Percentiles rank a stretch among this genome's conserved stretches.
Evolutionary conservation across 495 filamentous ascomycete species (phyloP).

Genomic region (Podospora conica): DNA sequence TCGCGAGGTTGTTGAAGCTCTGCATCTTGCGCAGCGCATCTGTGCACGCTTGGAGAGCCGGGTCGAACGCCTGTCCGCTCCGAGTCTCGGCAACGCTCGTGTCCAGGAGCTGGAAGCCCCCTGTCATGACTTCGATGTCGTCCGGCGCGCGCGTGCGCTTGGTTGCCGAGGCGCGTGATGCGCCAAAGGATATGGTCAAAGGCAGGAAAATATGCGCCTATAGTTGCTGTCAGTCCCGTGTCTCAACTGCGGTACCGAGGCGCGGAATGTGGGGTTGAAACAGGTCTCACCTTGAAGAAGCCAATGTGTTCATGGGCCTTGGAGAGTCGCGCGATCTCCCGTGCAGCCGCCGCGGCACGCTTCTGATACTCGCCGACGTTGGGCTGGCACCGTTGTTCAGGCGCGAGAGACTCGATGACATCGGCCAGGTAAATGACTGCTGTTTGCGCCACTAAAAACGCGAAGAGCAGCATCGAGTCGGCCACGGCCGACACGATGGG

Average conservation of each 20-base stretch:
- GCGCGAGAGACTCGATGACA: conserved; percentile 21
- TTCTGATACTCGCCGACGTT: conserved; percentile 28
- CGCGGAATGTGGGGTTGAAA: not conserved
- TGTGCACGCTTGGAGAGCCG: conserved; percentile 16
- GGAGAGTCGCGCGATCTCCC: conserved; percentile 36
- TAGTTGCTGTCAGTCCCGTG: not conserved
- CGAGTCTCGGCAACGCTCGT: not conserved
- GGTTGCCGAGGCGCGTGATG: conserved; percentile 11
- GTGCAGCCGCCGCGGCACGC: conserved; percentile 32
- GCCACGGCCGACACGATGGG: conserved; percentile 30
- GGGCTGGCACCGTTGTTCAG: conserved; percentile 19
- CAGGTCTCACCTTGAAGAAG: conserved; percentile 36
- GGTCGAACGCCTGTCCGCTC: conserved; percentile 1
- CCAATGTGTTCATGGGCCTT: conserved; percentile 39
- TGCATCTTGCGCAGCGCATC: conserved; percentile 26
- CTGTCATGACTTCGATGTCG: not conserved
- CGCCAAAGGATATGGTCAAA: conserved; percentile 18
- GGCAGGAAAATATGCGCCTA: conserved; percentile 29
- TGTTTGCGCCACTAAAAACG: conserved; percentile 41
- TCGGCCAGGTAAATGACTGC: conserved; percentile 39
- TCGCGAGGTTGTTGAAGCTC: conserved; percentile 25
- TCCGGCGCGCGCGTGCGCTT: conserved; percentile 1
- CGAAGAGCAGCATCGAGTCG: conserved; percentile 42
- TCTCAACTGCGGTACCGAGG: not conserved
- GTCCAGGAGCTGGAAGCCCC: not conserved